Base-by-base conservation (phyloP, 768 basidiomycete genomes). In the Mycena amicta region DNA sequence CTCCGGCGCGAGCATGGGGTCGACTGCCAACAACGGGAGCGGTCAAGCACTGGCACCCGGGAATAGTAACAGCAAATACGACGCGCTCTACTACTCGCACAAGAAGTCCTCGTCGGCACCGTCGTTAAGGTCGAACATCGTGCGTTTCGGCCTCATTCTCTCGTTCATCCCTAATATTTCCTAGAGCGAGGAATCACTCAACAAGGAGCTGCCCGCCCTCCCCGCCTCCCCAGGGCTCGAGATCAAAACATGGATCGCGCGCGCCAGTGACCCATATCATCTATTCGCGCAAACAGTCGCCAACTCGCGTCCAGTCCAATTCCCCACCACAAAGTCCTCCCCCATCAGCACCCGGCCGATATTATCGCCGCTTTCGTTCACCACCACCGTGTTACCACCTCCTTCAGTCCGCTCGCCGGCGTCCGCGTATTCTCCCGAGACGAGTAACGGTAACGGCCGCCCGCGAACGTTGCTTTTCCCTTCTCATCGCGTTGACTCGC, bases 191-290 rank as follows among this genome's bases (percentile, higher is more conserved):
- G 53, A 31, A 1, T 60, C 59, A 27, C 11, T 60, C 2, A 55
- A 29, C 37, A 60, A 60, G 12, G 54, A 60, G 1, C 59, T 60
- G 20, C 54, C 59, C 3, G 49, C 59, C 16, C 37, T 60, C 26
- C 59, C 59, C 11, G 12, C 18, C 3, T 15, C 51, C n/a, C 20
- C 13, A 12, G 30, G 20, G n/a, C n/a, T n/a, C n/a, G n/a, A n/a
- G n/a, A n/a, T n/a, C n/a, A n/a, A n/a, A n/a, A n/a, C n/a, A n/a
- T n/a, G n/a, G n/a, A n/a, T n/a, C n/a, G n/a, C n/a, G n/a, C n/a
- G n/a, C n/a, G n/a, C n/a, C n/a, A n/a, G n/a, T n/a, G 5, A 23
- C 6, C 6, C 29, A n/a, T 5, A 23, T 12, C 22, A 29, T 3
- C 15, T 31, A 13, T 33, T 23, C 26, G 46, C 26, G 16, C 13